Percentiles rank a stretch among this genome's conserved stretches.
These are phyloP conservation scores for Moringa oleifera DNA, from an alignment of 345 rosid species.

Conservation along the genomic window DNA sequence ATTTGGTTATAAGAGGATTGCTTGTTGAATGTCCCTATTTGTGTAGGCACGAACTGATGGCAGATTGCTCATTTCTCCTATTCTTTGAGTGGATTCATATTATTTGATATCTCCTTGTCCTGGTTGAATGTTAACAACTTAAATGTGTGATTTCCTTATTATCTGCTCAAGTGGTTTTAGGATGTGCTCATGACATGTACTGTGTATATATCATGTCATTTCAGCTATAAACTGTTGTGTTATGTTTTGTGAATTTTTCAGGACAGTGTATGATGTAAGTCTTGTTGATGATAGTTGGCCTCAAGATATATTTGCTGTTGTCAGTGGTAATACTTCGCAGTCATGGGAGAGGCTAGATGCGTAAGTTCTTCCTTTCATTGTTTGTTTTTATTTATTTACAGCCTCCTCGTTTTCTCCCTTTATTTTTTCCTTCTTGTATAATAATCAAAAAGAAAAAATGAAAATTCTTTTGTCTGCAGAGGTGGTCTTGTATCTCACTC, in stretches of 20 bases:
- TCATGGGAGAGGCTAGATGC: constrained; percentile 98
- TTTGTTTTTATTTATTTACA: not conserved
- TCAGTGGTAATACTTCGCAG: constrained; percentile 66
- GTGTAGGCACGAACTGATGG: no score
- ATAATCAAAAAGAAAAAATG: not conserved
- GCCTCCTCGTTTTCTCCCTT: not conserved
- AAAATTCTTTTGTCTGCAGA: constrained; percentile 28
- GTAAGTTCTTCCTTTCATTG: constrained; percentile 41
- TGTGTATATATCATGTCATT: not conserved
- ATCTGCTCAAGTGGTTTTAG: not conserved
- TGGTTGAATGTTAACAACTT: no score
- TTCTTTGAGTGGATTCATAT: no score
- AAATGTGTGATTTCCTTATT: no score
- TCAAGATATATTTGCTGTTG: constrained; percentile 44
- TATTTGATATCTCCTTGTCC: no score
- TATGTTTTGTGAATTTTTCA: constrained; percentile 19
- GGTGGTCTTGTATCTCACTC: constrained; percentile 77
- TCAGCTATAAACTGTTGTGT: not conserved
- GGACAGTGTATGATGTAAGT: constrained; percentile 83
- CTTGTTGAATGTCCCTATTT: not conserved
- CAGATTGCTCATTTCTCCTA: no score
- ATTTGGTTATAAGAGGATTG: not conserved
- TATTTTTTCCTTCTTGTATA: not conserved
- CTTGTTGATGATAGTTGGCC: constrained; percentile 71
- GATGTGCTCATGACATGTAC: not conserved